These are phyloP conservation scores for Aureobasidium sp. DNA, from an alignment of 2,329 filamentous ascomycete genomes.

Conservation along the genomic window DNA sequence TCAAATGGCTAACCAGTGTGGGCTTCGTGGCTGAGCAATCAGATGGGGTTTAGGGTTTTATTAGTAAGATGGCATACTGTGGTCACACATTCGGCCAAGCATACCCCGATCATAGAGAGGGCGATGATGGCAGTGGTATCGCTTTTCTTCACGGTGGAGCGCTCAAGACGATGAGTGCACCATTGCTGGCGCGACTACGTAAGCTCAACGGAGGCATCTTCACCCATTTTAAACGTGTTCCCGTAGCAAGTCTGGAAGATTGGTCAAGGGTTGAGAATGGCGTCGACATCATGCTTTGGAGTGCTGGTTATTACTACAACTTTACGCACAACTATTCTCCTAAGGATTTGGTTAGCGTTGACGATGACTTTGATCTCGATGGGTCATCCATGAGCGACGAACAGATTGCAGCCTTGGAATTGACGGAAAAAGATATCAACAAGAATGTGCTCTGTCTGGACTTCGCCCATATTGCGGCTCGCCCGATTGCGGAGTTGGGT, in stretches of 20 bases:
- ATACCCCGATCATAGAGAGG: neutral
- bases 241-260: neutral
- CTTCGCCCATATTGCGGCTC: too few relatives aligned
- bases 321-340: neutral
- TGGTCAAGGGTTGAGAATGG: neutral
- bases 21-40: too few relatives aligned
- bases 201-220: neutral
- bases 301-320: neutral
- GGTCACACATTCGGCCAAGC: neutral
- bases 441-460: too few relatives aligned
- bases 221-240: neutral
- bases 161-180: neutral
- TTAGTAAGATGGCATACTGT: neutral
- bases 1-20: too few relatives aligned
- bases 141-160: neutral
- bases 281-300: neutral
- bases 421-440: too few relatives aligned
- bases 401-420: too few relatives aligned
- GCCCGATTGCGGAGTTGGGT: too few relatives aligned
- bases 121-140: neutral
- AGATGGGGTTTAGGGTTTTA: too few relatives aligned
- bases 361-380: too few relatives aligned
- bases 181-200: neutral
- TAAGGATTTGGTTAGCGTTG: neutral
- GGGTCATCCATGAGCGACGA: too few relatives aligned